Conservation (phyloP, 176 grass and related monocot genomes). For the Melocanna baccifera region DNA sequence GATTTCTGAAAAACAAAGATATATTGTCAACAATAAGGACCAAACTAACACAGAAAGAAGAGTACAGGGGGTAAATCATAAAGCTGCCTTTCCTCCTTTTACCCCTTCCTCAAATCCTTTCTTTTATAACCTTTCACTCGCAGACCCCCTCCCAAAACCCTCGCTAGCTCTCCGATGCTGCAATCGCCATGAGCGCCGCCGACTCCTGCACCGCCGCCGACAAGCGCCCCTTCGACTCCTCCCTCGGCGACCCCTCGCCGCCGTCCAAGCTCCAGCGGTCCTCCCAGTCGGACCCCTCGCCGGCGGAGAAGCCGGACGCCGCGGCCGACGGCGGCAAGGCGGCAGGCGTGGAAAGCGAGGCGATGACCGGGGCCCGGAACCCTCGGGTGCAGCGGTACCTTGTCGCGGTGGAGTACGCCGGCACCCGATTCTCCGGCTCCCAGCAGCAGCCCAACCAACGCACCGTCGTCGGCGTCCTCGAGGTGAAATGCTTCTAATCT, state of each 20-base stretch:
- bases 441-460: slow-evolving; percentile 78
- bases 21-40: not conserved
- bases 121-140: not conserved
- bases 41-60: not conserved
- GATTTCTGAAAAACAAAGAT: not conserved
- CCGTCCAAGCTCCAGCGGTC: slow-evolving; percentile 33
- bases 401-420: slow-evolving; percentile 79
- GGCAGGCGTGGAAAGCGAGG: not conserved
- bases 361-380: slow-evolving; percentile 39
- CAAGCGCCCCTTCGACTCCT: slow-evolving; percentile 30
- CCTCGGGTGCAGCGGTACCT: slow-evolving; percentile 76
- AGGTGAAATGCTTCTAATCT: slow-evolving; percentile 45
- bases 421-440: slow-evolving; percentile 80
- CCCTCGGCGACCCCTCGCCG: not conserved
- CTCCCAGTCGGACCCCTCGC: slow-evolving; percentile 16
- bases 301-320: not conserved
- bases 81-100: not conserved
- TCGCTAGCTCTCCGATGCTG: not conserved
- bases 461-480: slow-evolving; percentile 83
- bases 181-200: slow-evolving; percentile 38
- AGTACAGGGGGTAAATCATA: not conserved
- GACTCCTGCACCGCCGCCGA: not conserved
- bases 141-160: slow-evolving; percentile 29
- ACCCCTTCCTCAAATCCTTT: not conserved
- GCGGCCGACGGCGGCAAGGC: not conserved